Evolutionary conservation across 176 grass and related monocot genomes (phyloP).

Genomic region (Oryza brachyantha): DNA sequence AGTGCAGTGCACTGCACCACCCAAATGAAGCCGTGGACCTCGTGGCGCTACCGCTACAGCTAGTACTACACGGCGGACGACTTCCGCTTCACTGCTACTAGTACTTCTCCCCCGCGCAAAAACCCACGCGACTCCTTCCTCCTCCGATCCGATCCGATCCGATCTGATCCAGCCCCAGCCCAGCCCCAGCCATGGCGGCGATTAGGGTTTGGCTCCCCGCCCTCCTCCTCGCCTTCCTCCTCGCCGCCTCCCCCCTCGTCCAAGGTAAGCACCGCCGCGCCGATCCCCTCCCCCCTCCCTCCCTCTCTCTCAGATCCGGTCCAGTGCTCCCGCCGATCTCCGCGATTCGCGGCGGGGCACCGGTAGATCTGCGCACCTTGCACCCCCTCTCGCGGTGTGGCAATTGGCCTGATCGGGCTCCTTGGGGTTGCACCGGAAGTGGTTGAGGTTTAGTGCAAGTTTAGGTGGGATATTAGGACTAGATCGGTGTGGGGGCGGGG

Average conservation of each 20-base stretch:
- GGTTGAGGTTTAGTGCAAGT: background rate
- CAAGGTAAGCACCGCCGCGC: slow-evolving; percentile 39
- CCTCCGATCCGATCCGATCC: slow-evolving; percentile 29
- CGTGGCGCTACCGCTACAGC: no score
- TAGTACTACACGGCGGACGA: background rate
- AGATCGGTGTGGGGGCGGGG: slow-evolving; percentile 18
- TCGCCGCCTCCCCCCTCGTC: slow-evolving; percentile 54
- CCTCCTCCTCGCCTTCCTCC: slow-evolving; percentile 63
- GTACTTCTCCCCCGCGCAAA: slow-evolving; percentile 3
- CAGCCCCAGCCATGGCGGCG: slow-evolving; percentile 67
- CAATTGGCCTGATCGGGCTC: background rate
- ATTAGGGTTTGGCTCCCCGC: slow-evolving; percentile 75
- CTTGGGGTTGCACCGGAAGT: background rate
- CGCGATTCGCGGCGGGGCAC: slow-evolving; percentile 11
- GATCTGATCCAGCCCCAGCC: slow-evolving; percentile 38
- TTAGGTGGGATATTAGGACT: background rate
- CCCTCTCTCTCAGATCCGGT: slow-evolving; percentile 12
- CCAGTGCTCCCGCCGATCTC: background rate
- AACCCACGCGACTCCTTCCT: background rate
- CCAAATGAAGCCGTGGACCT: slow-evolving; percentile 35
- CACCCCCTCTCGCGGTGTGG: background rate
- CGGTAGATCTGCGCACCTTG: slow-evolving; percentile 24
- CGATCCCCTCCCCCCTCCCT: background rate
- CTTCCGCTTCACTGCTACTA: background rate
- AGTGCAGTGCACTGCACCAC: no score